Base-by-base conservation (phyloP, 768 basidiomycete species). In the Lactarius quietus region DNA sequence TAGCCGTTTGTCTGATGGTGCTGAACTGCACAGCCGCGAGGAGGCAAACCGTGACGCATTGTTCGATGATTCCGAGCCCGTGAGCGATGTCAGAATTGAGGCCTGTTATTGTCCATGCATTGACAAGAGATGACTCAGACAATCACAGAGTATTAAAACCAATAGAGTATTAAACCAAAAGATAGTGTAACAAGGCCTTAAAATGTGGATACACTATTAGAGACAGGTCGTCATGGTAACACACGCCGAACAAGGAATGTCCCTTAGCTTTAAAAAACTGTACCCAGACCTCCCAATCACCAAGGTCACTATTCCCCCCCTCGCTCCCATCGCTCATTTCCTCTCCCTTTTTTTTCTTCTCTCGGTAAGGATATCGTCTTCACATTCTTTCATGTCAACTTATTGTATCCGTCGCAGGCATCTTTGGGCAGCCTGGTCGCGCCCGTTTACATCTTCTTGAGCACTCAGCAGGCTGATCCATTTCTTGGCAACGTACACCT, bases 381-480 rank as follows among this genome's bases (percentile, higher is more conserved):
- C 18, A 33, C 23, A 26, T 1, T 15, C 28, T n/a, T 39, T 1
- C 35, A 9, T 10, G 20, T 51, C 12, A 17, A 18, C 29, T 45
- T 33, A 33, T 33, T 8, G 33, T 8, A 56, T 31, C 60, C 6
- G 1, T 14, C 31, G 8, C 43, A 66, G 65, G 54, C 39, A 45
- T 84, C 74, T 64, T 79, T 81, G 83, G 87, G 86, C 81, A 84
- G 87, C 87, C 86, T 78, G 86, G 87, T 81, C 77, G 88, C 87
- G 81, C 83, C 84, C 83, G 78, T 82, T 73, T 74, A 63, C 70
- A 61, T 54, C 3, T n/a, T 29, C 41, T 60, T 51, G 45, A 41
- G 29, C 58, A 54, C 55, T 70, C 74, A 70, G 70, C 73, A 71
- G 68, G 64, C 72, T 69, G 77, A 76, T 77, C 62, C 68, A 38